Evolutionary conservation across 2,329 filamentous ascomycete species (phyloP), one percentile per base, ranked within the genome.

Genomic region (Fusarium nanum): DNA sequence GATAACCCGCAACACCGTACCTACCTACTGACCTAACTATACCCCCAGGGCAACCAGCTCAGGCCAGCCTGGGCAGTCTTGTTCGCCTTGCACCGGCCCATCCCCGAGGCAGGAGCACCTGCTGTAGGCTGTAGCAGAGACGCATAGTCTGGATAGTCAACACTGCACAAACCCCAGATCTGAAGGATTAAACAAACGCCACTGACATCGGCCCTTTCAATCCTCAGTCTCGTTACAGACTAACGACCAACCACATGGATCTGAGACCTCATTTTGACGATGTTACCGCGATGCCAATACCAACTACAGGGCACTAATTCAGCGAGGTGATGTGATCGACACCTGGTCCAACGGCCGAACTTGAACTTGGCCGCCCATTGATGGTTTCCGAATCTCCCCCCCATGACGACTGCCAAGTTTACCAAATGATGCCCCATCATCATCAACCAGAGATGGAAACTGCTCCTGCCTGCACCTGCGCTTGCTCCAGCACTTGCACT

Each of bases 401-500:
- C 71, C 70, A 76, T 76, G 74, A 76, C 71, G 74, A 75, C 72
- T 75, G 73, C 74, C 74, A 75, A 76, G 74, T 67, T 66, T 54
- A 61, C 59, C 41, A 58, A 59, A 55, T 59, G 52, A 71, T 62
- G 53, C 44, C 34, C 50, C 59, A 44, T 64, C 48, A 56, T 48
- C 58, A 64, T 58, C 44, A 40, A 40, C 52, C 55, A 56, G 25
- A 60, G 49, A 48, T 18, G 44, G 63, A 45, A 49, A 56, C 56
- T 41, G 49, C 18, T 16, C 49, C 49, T 34, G 30, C 47, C 42
- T 45, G 22, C 18, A n/a, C 11, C 11, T 23, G n/a, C 30, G 30
- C 46, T 23, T 50, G 48, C 16, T 25, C 48, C 32, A 25, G 48
- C 44, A 46, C 61, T 47, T 56, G 42, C 34, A 45, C 54, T 48